Evolutionary conservation across 1,284 basidiomycete genomes (phyloP), one percentile per base, ranked within the genome.

Genomic region (Melampsora americana): DNA sequence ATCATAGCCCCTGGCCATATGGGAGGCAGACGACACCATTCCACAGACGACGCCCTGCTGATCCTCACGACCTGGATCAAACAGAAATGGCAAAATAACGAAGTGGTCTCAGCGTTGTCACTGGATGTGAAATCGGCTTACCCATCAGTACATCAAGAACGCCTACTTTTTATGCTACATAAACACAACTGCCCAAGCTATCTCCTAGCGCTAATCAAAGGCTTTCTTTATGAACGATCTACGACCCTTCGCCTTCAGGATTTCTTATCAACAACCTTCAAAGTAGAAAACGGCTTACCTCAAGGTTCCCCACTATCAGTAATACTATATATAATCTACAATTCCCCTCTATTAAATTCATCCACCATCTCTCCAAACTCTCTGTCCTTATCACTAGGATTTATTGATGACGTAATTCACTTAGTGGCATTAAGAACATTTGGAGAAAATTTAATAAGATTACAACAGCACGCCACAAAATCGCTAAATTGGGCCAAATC

Each of bases 231-330:
- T 11, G 28, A 46, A n/a, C 11, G 73, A 20, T 18, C 35, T 3
- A 76, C 73, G 2, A 48, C 23, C 0, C 4, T 76, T 6, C 6
- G 44, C 1, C 42, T 75, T 26, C 50, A 18, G 9, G 26, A 67
- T 20, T 68, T 30, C 28, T 0, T 48, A 44, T 75, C 66, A 14
- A 20, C n/a, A 23, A 35, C 28, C 12, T 69, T 76, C 35, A 0
- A n/a, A n/a, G n/a, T n/a, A n/a, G n/a, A n/a, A n/a, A n/a, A n/a
- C n/a, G n/a, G n/a, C n/a, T n/a, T n/a, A 23, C 0, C 65, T 1
- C 72, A 75, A 26, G 72, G 72, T 1, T 73, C 48, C 6, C 71
- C 62, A 1, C 65, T 74, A 5, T 74, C 35, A 30, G 64, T 67
- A 1, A 66, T 60, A 0, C 53, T 74, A 0, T 74, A 74, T 32